Conservation (phyloP, 1,284 basidiomycete genomes). For the Melampsora americana region DNA sequence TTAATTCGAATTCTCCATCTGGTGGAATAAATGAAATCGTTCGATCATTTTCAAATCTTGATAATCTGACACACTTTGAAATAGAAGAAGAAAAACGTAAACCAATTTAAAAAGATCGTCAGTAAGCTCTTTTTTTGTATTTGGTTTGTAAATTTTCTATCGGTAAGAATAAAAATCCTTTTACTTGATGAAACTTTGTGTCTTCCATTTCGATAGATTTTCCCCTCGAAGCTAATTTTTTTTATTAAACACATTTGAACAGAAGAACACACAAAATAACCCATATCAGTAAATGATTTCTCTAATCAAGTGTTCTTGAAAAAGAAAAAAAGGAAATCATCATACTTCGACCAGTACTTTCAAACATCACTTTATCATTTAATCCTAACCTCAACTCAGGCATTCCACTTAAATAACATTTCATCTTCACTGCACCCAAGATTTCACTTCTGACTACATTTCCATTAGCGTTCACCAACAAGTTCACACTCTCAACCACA, state of each 20-base stretch:
- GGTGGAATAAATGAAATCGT: slow-evolving; percentile 99
- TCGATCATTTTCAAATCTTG: slow-evolving; percentile 96
- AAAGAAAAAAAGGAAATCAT: slow-evolving; percentile 44
- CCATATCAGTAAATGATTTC: neutral
- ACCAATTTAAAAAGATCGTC: too few relatives aligned
- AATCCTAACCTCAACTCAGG: slow-evolving; percentile 91
- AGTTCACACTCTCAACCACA: slow-evolving; percentile 94
- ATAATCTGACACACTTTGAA: slow-evolving; percentile 81
- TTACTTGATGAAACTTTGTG: slow-evolving; percentile 90
- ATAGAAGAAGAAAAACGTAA: too few relatives aligned
- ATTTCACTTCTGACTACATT: slow-evolving; percentile 98
- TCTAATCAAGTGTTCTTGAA: neutral
- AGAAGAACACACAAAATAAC: neutral
- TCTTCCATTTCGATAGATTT: slow-evolving; percentile 99
- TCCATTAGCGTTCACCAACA: slow-evolving; percentile 92
- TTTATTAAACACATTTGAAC: neutral
- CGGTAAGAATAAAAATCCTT: neutral
- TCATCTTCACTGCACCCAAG: slow-evolving; percentile 97
- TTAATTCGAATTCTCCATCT: slow-evolving; percentile 97
- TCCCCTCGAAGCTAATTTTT: slow-evolving; percentile 83
- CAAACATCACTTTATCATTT: slow-evolving; percentile 99
- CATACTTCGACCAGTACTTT: slow-evolving; percentile 88
- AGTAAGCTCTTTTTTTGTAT: too few relatives aligned
- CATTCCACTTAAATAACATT: slow-evolving; percentile 98
- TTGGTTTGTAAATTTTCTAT: too few relatives aligned